These are phyloP conservation scores for Candida cerambycidarum DNA, from an alignment of 805 yeast genomes.

Conservation along the genomic window DNA sequence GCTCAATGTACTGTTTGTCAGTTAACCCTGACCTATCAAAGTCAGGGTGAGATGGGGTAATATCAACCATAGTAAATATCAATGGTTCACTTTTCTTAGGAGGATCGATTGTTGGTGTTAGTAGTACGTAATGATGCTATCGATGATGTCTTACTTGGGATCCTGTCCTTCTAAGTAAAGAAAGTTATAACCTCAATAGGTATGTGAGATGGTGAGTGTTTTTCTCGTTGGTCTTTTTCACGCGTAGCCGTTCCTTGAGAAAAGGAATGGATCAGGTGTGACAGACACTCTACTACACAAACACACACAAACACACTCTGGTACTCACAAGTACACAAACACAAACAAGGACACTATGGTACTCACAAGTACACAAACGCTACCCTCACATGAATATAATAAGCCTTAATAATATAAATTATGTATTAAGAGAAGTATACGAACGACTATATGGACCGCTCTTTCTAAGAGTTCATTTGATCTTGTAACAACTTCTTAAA, in stretches of 20 bases:
- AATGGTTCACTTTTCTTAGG: no score
- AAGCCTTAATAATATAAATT: no score
- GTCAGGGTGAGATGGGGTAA: constrained; percentile 34
- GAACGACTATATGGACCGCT: no score
- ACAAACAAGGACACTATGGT: no score
- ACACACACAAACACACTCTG: no score
- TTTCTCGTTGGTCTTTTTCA: neutral
- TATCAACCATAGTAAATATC: constrained; percentile 11
- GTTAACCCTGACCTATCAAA: constrained; percentile 32
- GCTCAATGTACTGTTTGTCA: constrained; percentile 34
- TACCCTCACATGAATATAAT: no score
- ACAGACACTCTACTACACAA: no score
- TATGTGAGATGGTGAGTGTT: neutral
- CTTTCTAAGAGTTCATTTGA: neutral
- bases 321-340: no score
- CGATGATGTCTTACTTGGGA: neutral
- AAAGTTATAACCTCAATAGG: neutral
- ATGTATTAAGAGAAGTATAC: no score
- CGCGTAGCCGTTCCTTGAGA: neutral
- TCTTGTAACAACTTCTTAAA: constrained; percentile 23
- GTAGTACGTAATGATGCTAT: neutral
- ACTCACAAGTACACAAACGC: no score
- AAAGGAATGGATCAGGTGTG: no score
- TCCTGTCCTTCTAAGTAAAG: constrained; percentile 2
- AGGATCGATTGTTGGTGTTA: no score